Evolutionary conservation across 2,329 filamentous ascomycete genomes (phyloP).

Genomic region (Sporothrix phasma): DNA sequence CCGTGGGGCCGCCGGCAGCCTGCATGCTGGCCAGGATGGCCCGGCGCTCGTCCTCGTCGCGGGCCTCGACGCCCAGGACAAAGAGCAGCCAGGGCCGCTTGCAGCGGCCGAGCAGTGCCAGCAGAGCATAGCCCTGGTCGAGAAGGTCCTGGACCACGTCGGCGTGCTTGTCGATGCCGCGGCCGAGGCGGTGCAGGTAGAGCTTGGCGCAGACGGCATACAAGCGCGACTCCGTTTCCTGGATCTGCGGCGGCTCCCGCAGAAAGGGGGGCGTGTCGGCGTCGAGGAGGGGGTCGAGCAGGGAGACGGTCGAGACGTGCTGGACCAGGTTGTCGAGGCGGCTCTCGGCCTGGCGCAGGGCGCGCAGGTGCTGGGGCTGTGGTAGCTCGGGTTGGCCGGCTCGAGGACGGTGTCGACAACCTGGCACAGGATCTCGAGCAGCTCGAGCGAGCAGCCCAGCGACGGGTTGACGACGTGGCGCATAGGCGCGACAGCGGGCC

Average conservation of each 20-base stretch:
- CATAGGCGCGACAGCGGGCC: slow-evolving; percentile 16
- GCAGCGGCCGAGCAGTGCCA: not conserved
- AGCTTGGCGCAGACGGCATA: slow-evolving; percentile 12
- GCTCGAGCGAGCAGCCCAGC: slow-evolving; percentile 19
- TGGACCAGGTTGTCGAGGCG: slow-evolving; percentile 15
- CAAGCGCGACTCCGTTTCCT: slow-evolving; percentile 2
- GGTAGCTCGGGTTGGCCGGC: slow-evolving; percentile 11
- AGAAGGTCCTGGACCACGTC: not conserved
- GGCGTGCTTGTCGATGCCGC: not conserved
- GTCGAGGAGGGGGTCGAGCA: not conserved
- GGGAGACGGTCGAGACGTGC: not conserved
- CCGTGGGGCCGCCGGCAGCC: not conserved
- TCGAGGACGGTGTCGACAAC: slow-evolving; percentile 16
- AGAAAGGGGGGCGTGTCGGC: not conserved
- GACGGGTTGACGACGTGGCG: slow-evolving; percentile 15
- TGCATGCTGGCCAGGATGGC: not conserved
- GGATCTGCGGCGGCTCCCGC: not conserved
- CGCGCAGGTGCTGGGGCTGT: not conserved
- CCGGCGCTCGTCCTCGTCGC: slow-evolving; percentile 13
- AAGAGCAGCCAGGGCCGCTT: slow-evolving; percentile 17
- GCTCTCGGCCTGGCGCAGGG: slow-evolving; percentile 12
- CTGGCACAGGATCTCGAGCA: slow-evolving; percentile 17
- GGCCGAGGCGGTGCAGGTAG: slow-evolving; percentile 14
- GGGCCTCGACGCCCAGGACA: slow-evolving; percentile 17
- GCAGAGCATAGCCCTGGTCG: not conserved